Base-by-base conservation (phyloP, 768 basidiomycete genomes). In the Artomyces pyxidatus region DNA sequence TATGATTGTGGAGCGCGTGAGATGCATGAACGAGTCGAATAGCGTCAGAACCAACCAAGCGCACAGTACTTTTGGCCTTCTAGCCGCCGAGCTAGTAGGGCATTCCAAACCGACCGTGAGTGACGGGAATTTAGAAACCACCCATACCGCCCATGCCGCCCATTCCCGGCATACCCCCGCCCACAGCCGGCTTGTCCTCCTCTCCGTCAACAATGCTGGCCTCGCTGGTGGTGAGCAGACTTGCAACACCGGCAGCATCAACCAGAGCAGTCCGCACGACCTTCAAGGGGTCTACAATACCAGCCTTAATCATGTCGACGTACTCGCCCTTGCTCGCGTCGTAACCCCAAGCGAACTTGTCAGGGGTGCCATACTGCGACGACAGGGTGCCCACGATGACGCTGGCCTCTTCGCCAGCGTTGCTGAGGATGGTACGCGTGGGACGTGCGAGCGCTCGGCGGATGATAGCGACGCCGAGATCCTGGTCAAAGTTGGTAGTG, bases 261-360 rank as follows among this genome's bases (percentile, higher is more conserved):
- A 94, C 81, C 25, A 97, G 74, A 1, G 92, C 92, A 3, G 92
- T 95, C 59, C 90, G 73, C 44, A 96, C 94, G 44, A 98, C 95
- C 80, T 95, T 95, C 52, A 94, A 72, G 1, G 93, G 94, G 71
- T 98, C 95, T 39, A 97, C 85, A 58, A 98, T 96, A 61, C 95
- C 95, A 25, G 81, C 75, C 66, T 83, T 76, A 70, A 97, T 85
- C 92, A 98, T 93, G 68, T 98, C 90, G 39, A 85, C 81, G 62
- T 90, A 97, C 69, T 94, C 87, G 54, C 89, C 91, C 71, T 85
- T 86, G 61, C 81, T 76, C 22, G 94, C 92, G 57, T 96, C 91
- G 68, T 96, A 96, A 1, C 94, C 88, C 80, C 78, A 82, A 11
- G 72, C 73, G 63, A 91, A 91, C 71, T 91, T 80, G 68, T 92